These are phyloP conservation scores for Penicillium sclerotiorum DNA, from an alignment of 2,329 filamentous ascomycete species.

Conservation along the genomic window DNA sequence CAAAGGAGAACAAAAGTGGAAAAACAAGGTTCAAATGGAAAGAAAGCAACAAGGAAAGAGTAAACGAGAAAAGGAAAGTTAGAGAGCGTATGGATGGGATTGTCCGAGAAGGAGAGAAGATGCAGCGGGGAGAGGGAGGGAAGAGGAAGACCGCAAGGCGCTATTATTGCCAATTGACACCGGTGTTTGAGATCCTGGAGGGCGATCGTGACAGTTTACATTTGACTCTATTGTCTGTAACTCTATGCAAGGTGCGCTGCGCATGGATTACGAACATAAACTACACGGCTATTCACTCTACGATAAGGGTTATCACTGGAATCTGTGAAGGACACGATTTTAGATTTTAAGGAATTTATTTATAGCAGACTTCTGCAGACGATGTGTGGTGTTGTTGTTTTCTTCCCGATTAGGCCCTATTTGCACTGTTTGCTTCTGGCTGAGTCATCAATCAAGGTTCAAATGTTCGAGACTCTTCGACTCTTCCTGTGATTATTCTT, in stretches of 20 bases:
- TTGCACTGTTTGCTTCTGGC: slow-evolving; percentile 16
- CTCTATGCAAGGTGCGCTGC: background rate
- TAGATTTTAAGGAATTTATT: too few species aligned
- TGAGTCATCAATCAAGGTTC: slow-evolving; percentile 13
- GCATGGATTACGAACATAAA: too few species aligned
- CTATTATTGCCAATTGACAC: slow-evolving; percentile 21
- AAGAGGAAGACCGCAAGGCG: slow-evolving; percentile 14
- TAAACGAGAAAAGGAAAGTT: slow-evolving; percentile 9
- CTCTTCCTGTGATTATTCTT: too few species aligned
- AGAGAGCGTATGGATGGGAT: slow-evolving; percentile 25
- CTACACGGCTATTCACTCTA: too few species aligned
- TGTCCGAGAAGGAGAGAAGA: slow-evolving; percentile 20
- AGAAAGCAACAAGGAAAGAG: background rate
- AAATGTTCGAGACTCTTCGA: slow-evolving; percentile 16
- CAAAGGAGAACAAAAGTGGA: slow-evolving; percentile 4
- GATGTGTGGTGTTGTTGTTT: slow-evolving; percentile 1
- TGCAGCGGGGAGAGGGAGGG: slow-evolving; percentile 33
- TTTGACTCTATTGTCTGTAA: background rate
- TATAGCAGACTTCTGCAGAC: background rate
- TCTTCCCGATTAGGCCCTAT: slow-evolving; percentile 15
- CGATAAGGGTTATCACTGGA: too few species aligned
- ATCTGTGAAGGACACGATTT: too few species aligned
- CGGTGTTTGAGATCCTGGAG: slow-evolving; percentile 21
- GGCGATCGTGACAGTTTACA: slow-evolving; percentile 1
- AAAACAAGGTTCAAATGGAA: background rate